Evolutionary conservation across 306 rosid species (phyloP).

Genomic region (Bauhinia variegata): DNA sequence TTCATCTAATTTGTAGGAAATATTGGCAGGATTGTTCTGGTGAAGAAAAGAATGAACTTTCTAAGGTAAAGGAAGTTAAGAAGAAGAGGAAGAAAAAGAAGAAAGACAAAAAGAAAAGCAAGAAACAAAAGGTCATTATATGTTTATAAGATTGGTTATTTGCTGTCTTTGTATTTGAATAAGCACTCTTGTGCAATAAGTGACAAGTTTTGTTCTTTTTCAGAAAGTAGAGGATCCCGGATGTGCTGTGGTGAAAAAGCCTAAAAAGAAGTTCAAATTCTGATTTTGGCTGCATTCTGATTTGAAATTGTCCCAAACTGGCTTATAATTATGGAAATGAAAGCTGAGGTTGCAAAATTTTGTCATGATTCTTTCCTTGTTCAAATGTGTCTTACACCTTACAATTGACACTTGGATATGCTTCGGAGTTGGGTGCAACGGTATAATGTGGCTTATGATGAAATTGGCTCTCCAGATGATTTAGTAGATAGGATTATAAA

Average conservation of each 20-base stretch:
- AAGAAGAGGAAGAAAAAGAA: slow-evolving; percentile 53
- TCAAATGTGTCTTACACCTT: slow-evolving; percentile 2
- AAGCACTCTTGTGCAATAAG: slow-evolving; percentile 1
- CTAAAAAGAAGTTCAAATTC: slow-evolving; percentile 49
- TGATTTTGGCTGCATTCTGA: slow-evolving; percentile 32
- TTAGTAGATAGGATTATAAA: slow-evolving; percentile 2
- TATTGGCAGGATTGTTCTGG: slow-evolving; percentile 52
- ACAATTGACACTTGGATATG: slow-evolving; percentile 12
- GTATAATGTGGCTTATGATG: slow-evolving; percentile 10
- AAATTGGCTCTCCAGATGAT: neutral
- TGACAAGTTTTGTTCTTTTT: slow-evolving; percentile 36
- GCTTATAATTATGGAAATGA: slow-evolving; percentile 5
- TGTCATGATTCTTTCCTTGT: slow-evolving; percentile 34
- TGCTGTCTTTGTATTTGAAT: slow-evolving; percentile 14
- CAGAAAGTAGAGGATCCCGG: slow-evolving; percentile 55
- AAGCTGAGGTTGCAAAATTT: slow-evolving; percentile 28
- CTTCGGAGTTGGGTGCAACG: neutral
- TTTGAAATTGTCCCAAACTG: slow-evolving; percentile 8
- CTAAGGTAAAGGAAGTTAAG: slow-evolving; percentile 45
- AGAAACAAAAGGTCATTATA: slow-evolving; percentile 58
- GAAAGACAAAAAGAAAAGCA: slow-evolving; percentile 50
- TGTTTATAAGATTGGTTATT: slow-evolving; percentile 17
- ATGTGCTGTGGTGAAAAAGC: slow-evolving; percentile 44
- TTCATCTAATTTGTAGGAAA: slow-evolving; percentile 14
- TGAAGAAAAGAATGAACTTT: slow-evolving; percentile 42